Percentiles rank a stretch among this genome's conserved stretches.
These are phyloP conservation scores for Sarocladium kiliense DNA, from an alignment of 2,329 filamentous ascomycete species.

Conservation along the genomic window DNA sequence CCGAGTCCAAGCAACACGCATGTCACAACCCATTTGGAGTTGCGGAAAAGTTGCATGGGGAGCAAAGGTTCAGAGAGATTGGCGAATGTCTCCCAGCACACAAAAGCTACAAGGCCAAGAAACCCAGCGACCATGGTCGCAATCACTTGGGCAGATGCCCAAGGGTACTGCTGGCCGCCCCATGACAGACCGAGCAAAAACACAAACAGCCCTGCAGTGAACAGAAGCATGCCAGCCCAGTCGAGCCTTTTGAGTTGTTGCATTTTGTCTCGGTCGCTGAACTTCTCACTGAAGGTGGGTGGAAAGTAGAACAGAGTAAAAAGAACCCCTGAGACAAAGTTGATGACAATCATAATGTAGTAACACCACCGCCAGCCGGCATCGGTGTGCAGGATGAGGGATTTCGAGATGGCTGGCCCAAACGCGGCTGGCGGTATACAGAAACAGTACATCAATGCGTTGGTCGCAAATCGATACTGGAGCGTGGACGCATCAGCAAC, in stretches of 20 bases:
- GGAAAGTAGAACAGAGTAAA: constrained; percentile 16
- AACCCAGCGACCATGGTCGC: constrained; percentile 14
- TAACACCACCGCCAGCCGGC: constrained; percentile 17
- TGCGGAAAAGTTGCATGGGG: constrained; percentile 5
- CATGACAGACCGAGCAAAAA: constrained; percentile 45
- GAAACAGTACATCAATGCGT: constrained; percentile 13
- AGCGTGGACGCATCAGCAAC: no score
- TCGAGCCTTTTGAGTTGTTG: constrained; percentile 7
- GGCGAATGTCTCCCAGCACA: constrained; percentile 30
- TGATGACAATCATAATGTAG: constrained; percentile 14
- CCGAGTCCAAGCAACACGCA: constrained; percentile 23
- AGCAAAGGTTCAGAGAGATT: neutral
- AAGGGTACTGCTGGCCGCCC: constrained; percentile 28
- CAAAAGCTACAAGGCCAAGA: constrained; percentile 14
- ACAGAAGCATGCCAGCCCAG: constrained; percentile 39
- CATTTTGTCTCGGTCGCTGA: neutral
- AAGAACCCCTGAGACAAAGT: constrained; percentile 12
- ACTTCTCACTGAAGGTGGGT: constrained; percentile 13
- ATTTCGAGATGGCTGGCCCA: constrained; percentile 13
- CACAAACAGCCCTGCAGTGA: constrained; percentile 39
- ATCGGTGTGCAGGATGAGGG: constrained; percentile 12
- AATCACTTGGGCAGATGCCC: constrained; percentile 32
- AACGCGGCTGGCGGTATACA: constrained; percentile 13
- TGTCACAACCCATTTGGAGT: constrained; percentile 19
- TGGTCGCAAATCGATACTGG: constrained; percentile 13